Evolutionary conservation across 83 land plant species (phyloP).

Genomic region (Larix sibirica): DNA sequence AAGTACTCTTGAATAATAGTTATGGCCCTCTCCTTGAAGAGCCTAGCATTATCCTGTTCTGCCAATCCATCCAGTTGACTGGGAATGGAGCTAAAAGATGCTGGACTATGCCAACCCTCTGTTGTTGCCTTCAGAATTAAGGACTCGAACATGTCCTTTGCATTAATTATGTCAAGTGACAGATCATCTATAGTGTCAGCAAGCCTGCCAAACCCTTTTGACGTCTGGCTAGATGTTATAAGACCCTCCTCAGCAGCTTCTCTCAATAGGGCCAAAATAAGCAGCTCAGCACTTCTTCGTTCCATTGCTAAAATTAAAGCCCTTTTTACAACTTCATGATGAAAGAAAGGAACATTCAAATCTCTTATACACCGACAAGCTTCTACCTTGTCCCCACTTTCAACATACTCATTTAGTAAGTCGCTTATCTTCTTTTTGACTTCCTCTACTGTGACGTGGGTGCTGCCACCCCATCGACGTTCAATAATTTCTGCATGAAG

Average conservation of each 20-base stretch:
- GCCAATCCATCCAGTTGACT: constrained; percentile 21
- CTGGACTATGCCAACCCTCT: constrained; percentile 83
- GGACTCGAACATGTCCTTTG: constrained; percentile 50
- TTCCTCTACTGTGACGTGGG: constrained; percentile 86
- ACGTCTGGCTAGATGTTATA: constrained; percentile 91
- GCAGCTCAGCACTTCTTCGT: constrained; percentile 57
- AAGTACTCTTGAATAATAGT: constrained; percentile 92
- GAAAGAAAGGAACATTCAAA: constrained; percentile 91
- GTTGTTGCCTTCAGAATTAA: constrained; percentile 62
- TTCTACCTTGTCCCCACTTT: constrained; percentile 89
- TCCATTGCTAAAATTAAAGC: constrained; percentile 90
- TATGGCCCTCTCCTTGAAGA: constrained; percentile 73
- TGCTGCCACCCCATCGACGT: constrained; percentile 94
- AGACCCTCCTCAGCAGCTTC: constrained; percentile 92
- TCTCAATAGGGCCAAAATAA: constrained; percentile 67
- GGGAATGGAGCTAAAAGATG: constrained; percentile 32
- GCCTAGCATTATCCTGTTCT: constrained; percentile 50
- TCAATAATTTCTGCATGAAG: constrained; percentile 96
- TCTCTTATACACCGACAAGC: constrained; percentile 95
- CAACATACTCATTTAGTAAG: constrained; percentile 80
- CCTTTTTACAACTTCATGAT: constrained; percentile 97
- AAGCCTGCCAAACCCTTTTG: constrained; percentile 85
- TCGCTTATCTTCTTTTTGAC: constrained; percentile 86
- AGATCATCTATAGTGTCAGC: constrained; percentile 87
- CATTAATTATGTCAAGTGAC: constrained; percentile 88